Conservation (phyloP, 139 green algal genomes). For the Volvox africanus region DNA sequence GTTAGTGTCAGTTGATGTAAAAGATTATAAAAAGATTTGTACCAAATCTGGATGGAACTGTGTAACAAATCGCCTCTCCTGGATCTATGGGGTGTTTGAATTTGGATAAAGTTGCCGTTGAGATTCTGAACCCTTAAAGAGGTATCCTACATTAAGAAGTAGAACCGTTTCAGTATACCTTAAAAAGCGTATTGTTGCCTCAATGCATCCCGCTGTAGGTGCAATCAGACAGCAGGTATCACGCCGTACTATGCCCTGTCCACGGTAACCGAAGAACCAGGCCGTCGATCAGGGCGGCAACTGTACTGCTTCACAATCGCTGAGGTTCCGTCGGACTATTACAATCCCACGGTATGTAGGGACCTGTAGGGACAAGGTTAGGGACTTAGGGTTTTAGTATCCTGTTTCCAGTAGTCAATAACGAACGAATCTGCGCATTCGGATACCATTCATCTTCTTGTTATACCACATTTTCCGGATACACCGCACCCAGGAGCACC, state of each 20-base stretch:
- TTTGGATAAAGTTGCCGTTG: too few species aligned
- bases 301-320: not conserved
- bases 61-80: too few species aligned
- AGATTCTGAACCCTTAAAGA: too few species aligned
- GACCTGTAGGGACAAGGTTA: too few species aligned
- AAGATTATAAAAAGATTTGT: too few species aligned
- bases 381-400: not conserved
- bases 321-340: not conserved
- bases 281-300: not conserved
- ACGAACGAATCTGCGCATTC: not conserved
- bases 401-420: not conserved
- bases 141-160: too few species aligned
- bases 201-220: not conserved
- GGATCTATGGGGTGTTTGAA: too few species aligned
- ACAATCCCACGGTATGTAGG: not conserved
- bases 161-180: too few species aligned
- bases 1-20: too few species aligned
- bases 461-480: not conserved
- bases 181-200: too few species aligned
- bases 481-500: too few species aligned
- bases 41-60: too few species aligned
- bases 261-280: not conserved
- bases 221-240: not conserved
- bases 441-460: not conserved
- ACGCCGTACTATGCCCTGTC: not conserved